These are phyloP conservation scores for Paraconiothyrium brasiliense DNA, from an alignment of 2,329 filamentous ascomycete species.

Conservation along the genomic window DNA sequence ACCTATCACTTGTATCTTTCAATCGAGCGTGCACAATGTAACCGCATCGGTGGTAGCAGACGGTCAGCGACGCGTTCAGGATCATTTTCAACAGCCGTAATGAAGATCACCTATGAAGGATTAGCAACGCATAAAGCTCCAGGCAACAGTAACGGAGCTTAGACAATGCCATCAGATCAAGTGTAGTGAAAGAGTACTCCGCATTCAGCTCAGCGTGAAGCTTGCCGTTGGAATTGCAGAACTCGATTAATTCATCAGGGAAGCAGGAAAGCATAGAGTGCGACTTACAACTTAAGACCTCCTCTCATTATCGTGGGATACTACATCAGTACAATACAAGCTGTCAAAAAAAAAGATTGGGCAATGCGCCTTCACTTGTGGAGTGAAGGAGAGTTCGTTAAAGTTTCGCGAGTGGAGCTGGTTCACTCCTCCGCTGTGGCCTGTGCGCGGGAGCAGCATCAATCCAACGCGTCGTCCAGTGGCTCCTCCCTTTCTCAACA, in stretches of 20 bases:
- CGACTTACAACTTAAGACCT: slow-evolving; percentile 4
- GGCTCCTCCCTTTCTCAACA: slow-evolving; percentile 12
- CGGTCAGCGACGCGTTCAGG: not conserved
- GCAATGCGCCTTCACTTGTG: not conserved
- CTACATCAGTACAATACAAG: not conserved
- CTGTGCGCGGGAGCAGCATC: slow-evolving; percentile 10
- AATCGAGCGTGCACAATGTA: not conserved
- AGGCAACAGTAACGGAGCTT: not conserved
- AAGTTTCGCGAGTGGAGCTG: slow-evolving; percentile 1
- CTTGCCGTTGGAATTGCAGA: slow-evolving; percentile 61
- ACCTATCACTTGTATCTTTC: not conserved
- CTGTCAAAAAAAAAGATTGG: not conserved
- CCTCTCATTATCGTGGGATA: not conserved
- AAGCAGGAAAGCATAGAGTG: not conserved
- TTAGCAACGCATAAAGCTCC: not conserved
- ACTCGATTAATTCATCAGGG: slow-evolving; percentile 58
- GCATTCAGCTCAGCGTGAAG: slow-evolving; percentile 50
- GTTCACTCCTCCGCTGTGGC: not conserved
- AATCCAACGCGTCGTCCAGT: slow-evolving; percentile 1
- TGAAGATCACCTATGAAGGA: not conserved
- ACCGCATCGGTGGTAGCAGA: not conserved
- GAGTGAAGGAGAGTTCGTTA: slow-evolving; percentile 3
- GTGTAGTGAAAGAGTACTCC: slow-evolving; percentile 59
- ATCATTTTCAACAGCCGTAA: not conserved
- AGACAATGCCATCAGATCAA: slow-evolving; percentile 52